Percentiles rank a stretch among this genome's conserved stretches.
phyloP scores from a whole-genome alignment of 2,329 filamentous ascomycete genomes.

The Sclerotinia borealis region DNA sequence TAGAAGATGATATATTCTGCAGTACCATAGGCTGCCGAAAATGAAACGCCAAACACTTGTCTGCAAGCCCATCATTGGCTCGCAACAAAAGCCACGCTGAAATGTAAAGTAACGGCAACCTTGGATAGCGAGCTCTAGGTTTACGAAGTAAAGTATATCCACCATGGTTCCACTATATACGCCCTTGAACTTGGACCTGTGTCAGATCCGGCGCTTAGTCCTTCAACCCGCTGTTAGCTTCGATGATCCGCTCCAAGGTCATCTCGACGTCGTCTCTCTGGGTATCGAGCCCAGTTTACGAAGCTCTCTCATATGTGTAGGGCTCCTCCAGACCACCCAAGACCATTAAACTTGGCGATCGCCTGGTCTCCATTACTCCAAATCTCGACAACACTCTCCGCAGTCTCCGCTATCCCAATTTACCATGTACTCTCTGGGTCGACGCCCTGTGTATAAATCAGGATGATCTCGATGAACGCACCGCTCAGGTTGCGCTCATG shows the following conservation, averaged over 20 bases:
- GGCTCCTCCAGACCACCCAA: neutral
- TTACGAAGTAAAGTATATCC: neutral
- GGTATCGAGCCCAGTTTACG: slow-evolving; percentile 7
- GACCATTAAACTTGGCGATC: neutral
- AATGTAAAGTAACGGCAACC: neutral
- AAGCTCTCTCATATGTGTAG: slow-evolving; percentile 17
- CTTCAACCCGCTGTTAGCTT: neutral
- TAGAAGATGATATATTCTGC: neutral
- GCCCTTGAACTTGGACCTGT: neutral
- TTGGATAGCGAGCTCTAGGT: neutral
- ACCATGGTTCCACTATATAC: neutral
- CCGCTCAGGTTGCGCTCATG: slow-evolving; percentile 22
- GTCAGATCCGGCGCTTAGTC: slow-evolving; percentile 8
- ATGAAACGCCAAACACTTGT: neutral
- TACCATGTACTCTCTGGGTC: slow-evolving; percentile 12
- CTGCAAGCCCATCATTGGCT: neutral
- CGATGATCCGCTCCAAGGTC: slow-evolving; percentile 3
- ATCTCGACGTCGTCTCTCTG: slow-evolving; percentile 6
- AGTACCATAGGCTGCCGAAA: neutral
- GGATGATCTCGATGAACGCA: slow-evolving; percentile 14
- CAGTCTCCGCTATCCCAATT: neutral
- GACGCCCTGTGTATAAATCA: slow-evolving; percentile 23
- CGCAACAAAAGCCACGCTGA: slow-evolving; percentile 1
- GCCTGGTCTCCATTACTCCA: neutral
- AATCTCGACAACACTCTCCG: slow-evolving; percentile 14